A percentile compares a stretch with the other conserved stretches of the same genome.
These are phyloP conservation scores for Amoebophrya sp. DNA, from an alignment of 169 alveolate species.

Conservation along the genomic window DNA sequence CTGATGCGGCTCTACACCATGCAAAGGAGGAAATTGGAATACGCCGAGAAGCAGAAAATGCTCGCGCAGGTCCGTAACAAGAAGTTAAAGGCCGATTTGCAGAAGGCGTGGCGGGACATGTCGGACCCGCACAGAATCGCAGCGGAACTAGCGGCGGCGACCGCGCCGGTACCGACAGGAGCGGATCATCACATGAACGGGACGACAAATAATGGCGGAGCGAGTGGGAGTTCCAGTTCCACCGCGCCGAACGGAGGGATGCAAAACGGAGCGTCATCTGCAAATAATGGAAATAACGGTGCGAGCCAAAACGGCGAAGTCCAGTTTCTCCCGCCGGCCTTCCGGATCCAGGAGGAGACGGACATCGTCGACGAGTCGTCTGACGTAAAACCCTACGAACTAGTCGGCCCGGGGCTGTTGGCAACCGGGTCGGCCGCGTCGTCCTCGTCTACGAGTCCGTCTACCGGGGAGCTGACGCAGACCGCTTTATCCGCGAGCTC, in stretches of 20 bases:
- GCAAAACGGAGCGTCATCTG: too few relatives aligned
- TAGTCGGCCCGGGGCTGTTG: background rate
- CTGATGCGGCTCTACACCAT: background rate
- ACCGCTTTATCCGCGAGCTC: too few relatives aligned
- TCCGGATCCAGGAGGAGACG: background rate
- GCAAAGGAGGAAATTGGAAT: background rate
- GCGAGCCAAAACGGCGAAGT: too few relatives aligned
- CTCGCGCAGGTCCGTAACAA: constrained; percentile 15
- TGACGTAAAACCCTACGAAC: background rate
- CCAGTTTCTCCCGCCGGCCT: background rate
- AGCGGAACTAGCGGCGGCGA: background rate
- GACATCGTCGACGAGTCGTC: background rate
- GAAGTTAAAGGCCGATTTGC: background rate
- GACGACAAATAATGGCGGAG: too few relatives aligned
- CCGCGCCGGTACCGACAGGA: background rate
- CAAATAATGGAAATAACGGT: too few relatives aligned
- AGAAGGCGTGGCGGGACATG: background rate
- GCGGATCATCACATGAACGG: too few relatives aligned
- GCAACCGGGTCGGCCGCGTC: too few relatives aligned
- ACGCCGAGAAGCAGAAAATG: constrained; percentile 16
- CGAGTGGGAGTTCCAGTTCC: too few relatives aligned
- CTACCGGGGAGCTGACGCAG: too few relatives aligned
- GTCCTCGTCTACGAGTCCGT: too few relatives aligned
- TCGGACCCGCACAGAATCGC: background rate
- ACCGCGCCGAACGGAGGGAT: too few relatives aligned